Evolutionary conservation across 805 yeast species (phyloP).

Genomic region (Kluyveromyces dobzhanskii): DNA sequence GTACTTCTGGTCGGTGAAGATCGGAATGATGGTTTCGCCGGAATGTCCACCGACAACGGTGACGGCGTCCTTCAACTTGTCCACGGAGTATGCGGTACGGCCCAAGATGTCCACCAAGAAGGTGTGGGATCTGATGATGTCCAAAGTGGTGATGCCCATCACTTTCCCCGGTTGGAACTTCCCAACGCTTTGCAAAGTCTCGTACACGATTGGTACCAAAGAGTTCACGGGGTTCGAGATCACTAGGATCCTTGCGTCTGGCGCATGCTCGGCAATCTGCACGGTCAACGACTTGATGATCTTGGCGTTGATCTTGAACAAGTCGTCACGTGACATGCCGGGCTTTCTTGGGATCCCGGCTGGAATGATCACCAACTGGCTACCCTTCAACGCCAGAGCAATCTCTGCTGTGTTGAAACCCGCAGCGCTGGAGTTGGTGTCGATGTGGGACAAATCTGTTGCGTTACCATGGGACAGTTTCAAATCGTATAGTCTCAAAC

Average conservation of each 20-base stretch:
- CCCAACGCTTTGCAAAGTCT: conserved; percentile 63
- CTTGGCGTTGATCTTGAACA: conserved; percentile 76
- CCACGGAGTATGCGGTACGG: conserved; percentile 8
- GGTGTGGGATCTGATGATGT: conserved; percentile 68
- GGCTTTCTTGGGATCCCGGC: conserved; percentile 89
- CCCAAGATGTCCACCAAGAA: conserved; percentile 35
- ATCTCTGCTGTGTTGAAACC: conserved; percentile 63
- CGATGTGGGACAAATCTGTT: conserved; percentile 70
- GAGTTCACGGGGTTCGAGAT: conserved; percentile 82
- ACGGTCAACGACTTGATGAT: conserved; percentile 71
- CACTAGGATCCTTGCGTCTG: conserved; percentile 57
- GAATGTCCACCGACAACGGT: conserved; percentile 85
- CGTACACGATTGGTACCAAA: conserved; percentile 77
- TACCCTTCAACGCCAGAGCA: conserved; percentile 59
- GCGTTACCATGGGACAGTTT: conserved; percentile 77
- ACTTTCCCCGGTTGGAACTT: conserved; percentile 68
- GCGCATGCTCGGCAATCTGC: conserved; percentile 57
- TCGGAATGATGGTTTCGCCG: conserved; percentile 74
- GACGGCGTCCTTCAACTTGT: conserved; percentile 47
- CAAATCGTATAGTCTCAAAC: conserved; percentile 63
- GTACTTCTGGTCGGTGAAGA: conserved; percentile 49
- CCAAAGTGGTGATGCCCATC: conserved; percentile 79
- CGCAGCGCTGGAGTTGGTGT: conserved; percentile 61
- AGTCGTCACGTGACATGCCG: conserved; percentile 83
- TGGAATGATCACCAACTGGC: conserved; percentile 83